Conservation (phyloP, 129 eudicot genomes). For the Pseudognaphalium luteoalbum region DNA sequence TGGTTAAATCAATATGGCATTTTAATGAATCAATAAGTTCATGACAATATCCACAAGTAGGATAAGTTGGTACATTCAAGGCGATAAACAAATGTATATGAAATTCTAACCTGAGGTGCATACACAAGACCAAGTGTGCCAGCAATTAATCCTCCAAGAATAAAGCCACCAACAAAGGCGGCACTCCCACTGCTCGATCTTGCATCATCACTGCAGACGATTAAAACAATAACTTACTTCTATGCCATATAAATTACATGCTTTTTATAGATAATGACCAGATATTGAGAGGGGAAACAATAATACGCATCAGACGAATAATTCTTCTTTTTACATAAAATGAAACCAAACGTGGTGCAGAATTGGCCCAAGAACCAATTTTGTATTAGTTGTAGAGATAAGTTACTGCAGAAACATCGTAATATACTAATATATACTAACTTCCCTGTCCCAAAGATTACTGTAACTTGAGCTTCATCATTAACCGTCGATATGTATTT, state of each 20-base stretch:
- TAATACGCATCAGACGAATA: neutral
- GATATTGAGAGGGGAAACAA: neutral
- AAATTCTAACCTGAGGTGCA: conserved; percentile 72
- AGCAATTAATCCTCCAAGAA: conserved; percentile 70
- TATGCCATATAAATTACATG: neutral
- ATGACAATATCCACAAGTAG: neutral
- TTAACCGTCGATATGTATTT: neutral
- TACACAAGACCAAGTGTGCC: conserved; percentile 85
- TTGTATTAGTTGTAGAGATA: neutral
- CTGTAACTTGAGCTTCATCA: neutral
- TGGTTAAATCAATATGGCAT: conserved; percentile 26
- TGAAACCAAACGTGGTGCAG: neutral
- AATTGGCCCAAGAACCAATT: neutral
- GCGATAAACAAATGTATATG: neutral
- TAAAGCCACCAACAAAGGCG: conserved; percentile 68
- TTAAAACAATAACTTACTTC: conserved; percentile 11
- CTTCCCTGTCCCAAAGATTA: neutral
- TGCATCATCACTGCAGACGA: conserved; percentile 53
- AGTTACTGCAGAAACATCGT: neutral
- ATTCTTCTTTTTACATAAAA: neutral
- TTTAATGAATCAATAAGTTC: neutral
- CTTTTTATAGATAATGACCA: neutral
- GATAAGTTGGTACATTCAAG: neutral
- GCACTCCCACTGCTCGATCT: conserved; percentile 46
- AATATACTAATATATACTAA: neutral